These are phyloP conservation scores for Pestalotiopsis sp. DNA, from an alignment of 2,329 filamentous ascomycete species.

Conservation along the genomic window DNA sequence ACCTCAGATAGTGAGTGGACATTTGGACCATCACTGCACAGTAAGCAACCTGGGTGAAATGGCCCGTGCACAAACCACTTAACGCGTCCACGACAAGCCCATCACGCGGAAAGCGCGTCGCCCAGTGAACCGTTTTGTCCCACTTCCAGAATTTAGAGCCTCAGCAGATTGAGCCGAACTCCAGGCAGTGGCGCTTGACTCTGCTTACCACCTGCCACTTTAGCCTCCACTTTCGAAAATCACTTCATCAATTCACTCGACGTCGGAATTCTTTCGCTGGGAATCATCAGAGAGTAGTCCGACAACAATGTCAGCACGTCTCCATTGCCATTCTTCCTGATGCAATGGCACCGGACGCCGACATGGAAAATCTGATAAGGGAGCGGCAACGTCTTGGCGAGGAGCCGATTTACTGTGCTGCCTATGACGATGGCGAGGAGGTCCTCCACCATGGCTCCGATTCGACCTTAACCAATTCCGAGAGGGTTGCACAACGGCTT, in stretches of 20 bases:
- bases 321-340: not conserved
- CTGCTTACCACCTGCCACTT: not conserved
- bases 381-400: constrained; percentile 24
- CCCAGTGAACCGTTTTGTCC: constrained; percentile 7
- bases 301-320: not conserved
- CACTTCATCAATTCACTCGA: not conserved
- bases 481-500: constrained; percentile 51
- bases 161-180: not conserved
- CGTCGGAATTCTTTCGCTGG: not conserved
- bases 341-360: not conserved
- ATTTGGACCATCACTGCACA: not conserved
- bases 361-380: not conserved
- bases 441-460: constrained; percentile 61
- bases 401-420: constrained; percentile 52
- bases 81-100: constrained; percentile 13
- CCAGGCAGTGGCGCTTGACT: not conserved
- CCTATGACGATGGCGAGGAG: constrained; percentile 42
- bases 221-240: not conserved
- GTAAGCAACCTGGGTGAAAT: not conserved
- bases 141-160: constrained; percentile 1
- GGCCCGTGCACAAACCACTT: constrained; percentile 14
- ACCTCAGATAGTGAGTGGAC: not conserved
- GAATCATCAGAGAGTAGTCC: not conserved
- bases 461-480: constrained; percentile 52
- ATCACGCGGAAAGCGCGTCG: not conserved